Evolutionary conservation across 2,329 filamentous ascomycete species (phyloP), one percentile per base, ranked within the genome.

Genomic region (Stachybotrys chartarum): DNA sequence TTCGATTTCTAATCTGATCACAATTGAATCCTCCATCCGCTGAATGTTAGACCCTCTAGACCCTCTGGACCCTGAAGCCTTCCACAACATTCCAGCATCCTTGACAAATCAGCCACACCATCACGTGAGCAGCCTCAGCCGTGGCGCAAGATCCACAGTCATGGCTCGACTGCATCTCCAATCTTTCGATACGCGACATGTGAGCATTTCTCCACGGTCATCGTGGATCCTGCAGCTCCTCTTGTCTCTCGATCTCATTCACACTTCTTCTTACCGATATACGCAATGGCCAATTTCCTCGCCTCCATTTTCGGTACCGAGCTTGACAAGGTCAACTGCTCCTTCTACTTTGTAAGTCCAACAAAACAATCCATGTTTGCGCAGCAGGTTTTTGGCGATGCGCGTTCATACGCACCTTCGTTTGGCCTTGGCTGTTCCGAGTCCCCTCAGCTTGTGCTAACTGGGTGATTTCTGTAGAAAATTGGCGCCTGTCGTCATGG

Each of bases 261-360:
- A 24, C 24, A 24, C 24, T 24, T 24, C 24, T 42, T 42, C 10
- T 14, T 42, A 42, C 5, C 35, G 35, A 42, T 2, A 11, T 16
- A 32, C 58, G 64, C 53, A 57, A 96, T 96, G 92, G 92, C 92
- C 69, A 97, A 97, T 81, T 97, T 97, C 73, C 89, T 99, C 73
- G 94, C 94, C 68, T 96, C 91, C 71, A 99, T 99, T 78, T 99
- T 99, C 81, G 94, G 94, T 69, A 99, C 94, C 32, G 94, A 99
- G 82, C 94, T 97, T 75, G 94, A 99, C 86, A 99, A 93, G 72
- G 92, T 97, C 79, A 97, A 97, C 83, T 97, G 94, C 84, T 94
- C 89, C 56, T 99, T 99, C 84, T 99, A 99, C 85, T 77, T 77
- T 58, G 72, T 74, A 69, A 63, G 72, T 66, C 30, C 14, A n/a